phyloP scores from a whole-genome alignment of 2,329 filamentous ascomycete species.

The Colletotrichum sp. region DNA sequence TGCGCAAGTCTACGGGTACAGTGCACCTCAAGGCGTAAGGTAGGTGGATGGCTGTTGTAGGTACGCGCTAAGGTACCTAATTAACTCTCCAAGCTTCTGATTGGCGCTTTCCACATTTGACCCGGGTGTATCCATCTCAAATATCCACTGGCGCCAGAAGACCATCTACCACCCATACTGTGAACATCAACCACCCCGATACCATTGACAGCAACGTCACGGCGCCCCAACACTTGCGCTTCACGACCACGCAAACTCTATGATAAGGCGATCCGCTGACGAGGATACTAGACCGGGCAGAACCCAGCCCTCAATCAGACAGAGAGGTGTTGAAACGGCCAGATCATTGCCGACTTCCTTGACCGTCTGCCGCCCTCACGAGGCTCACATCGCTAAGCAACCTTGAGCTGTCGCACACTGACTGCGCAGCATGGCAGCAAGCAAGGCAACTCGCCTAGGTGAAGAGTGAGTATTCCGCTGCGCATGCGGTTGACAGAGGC shows the following conservation, averaged over 20 bases:
- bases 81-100: neutral
- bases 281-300: neutral
- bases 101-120: neutral
- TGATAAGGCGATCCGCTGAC: neutral
- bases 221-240: neutral
- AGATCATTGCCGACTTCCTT: neutral
- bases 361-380: neutral
- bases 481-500: neutral
- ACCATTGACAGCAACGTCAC: neutral
- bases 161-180: neutral
- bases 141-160: neutral
- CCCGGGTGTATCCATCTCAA: neutral
- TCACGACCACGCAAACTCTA: neutral
- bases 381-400: neutral
- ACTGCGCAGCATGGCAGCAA: constrained; percentile 56
- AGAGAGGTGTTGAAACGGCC: neutral
- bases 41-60: neutral
- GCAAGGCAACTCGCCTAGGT: constrained; percentile 65
- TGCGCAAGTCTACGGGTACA: neutral
- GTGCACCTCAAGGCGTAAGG: neutral
- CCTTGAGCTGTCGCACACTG: neutral
- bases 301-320: neutral
- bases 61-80: neutral
- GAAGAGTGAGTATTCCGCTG: constrained; percentile 58
- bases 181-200: neutral